Evolutionary conservation across 202 grass and related monocot genomes (phyloP), one percentile per base, ranked within the genome.

Genomic region (Zizania palustris): DNA sequence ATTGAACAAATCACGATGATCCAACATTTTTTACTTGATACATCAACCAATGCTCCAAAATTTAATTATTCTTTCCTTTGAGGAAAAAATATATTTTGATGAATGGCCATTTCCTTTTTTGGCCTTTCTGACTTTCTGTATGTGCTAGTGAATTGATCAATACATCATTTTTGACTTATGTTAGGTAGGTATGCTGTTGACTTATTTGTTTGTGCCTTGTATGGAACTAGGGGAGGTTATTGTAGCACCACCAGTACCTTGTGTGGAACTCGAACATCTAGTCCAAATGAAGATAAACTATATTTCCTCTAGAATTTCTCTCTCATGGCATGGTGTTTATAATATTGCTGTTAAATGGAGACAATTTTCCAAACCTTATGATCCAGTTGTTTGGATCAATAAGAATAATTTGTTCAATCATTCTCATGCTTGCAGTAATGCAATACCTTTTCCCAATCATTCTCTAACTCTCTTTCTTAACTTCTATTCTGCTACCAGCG

Each of bases 351-450:
- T 92, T 46, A 92, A 89, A 64, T 98, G 96, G 96, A 88, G 96
- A 71, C 91, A 98, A 42, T 87, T 98, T 77, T 98, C 96, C 80
- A 91, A 98, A 75, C 96, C 96, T 45, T 98, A 91, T 86, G 96
- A 98, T 75, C 91, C 96, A 88, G 96, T 98, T 89, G 87, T 98
- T 80, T 98, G 96, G 96, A 74, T 98, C 44, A 98, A 98, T 78
- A 98, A 95, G 48, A 84, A 43, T 65, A 59, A 76, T 65, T 11
- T 70, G n/a, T 84, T 84, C 45, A 66, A 71, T 37, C 60, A 55
- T 58, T 66, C n/a, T 50, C 48, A 50, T 54, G 50, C 50, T 19
- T 54, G 9, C 50, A 18, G 6, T 8, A 28, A 28, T 28, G 28
- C 28, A 28, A 2, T 28, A 28, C 19, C 19, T 54, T 54, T 18